Conservation (phyloP, 352 stramenopile species). For the Pythium phragmitis region DNA sequence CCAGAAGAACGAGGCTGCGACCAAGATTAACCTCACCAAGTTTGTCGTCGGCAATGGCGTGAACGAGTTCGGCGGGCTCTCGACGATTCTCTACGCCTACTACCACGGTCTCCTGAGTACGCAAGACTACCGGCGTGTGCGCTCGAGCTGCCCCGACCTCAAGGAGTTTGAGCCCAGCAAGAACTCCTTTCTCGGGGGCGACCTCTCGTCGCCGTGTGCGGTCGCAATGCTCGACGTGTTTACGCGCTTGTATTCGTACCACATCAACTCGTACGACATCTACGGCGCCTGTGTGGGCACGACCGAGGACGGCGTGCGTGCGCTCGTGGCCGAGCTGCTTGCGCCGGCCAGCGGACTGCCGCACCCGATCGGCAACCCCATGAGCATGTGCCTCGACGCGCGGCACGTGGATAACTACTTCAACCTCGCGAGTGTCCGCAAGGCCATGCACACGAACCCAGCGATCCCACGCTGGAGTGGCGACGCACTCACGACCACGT, state of each 20-base stretch:
- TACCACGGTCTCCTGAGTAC: conserved; percentile 77
- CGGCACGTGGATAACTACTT: conserved; percentile 70
- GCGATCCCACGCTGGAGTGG: conserved; percentile 43
- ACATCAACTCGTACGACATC: conserved; percentile 75
- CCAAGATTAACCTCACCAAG: conserved; percentile 78
- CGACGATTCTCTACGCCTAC: conserved; percentile 73
- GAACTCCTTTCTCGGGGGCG: conserved; percentile 14
- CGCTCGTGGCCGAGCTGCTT: conserved; percentile 44
- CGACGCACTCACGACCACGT: conserved; percentile 46
- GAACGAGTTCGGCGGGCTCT: conserved; percentile 61
- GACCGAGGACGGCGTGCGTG: conserved; percentile 43
- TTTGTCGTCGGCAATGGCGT: conserved; percentile 84
- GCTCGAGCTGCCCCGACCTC: conserved; percentile 41
- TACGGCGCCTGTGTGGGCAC: conserved; percentile 52
- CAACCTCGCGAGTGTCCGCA: conserved; percentile 57
- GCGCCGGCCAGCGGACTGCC: conserved; percentile 38
- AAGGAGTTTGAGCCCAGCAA: conserved; percentile 46
- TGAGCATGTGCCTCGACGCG: conserved; percentile 66
- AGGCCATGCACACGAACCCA: conserved; percentile 73
- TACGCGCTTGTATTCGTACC: conserved; percentile 36
- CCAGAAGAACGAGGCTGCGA: conserved; percentile 10
- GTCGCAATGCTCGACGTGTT: conserved; percentile 32
- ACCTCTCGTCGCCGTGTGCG: conserved; percentile 29
- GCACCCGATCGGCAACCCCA: conserved; percentile 71
- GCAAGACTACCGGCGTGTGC: conserved; percentile 59